These are phyloP conservation scores for Cenchrus americanus DNA, from an alignment of 176 grass and related monocot species.

Conservation along the genomic window DNA sequence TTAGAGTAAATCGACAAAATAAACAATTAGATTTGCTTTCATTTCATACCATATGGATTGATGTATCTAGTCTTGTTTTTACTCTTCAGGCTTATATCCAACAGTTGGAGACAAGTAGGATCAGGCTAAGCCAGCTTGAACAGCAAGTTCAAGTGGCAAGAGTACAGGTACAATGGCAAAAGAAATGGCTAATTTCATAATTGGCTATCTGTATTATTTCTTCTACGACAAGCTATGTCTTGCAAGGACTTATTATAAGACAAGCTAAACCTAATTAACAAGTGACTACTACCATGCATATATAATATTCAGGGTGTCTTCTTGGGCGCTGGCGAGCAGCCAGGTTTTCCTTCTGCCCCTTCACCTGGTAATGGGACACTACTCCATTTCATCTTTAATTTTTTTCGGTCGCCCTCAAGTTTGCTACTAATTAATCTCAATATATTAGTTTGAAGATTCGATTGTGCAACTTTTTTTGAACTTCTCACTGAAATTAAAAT, in stretches of 20 bases:
- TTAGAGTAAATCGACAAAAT: not conserved
- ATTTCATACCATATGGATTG: not conserved
- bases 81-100: constrained; percentile 86
- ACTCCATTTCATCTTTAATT: not conserved
- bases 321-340: constrained; percentile 41
- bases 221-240: not conserved
- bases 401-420: not conserved
- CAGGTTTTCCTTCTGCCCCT: constrained; percentile 46
- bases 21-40: not conserved
- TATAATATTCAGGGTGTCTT: constrained; percentile 52
- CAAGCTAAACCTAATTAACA: not conserved
- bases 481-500: not conserved
- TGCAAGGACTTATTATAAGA: no score
- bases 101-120: constrained; percentile 79
- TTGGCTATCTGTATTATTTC: not conserved
- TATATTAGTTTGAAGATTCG: not conserved
- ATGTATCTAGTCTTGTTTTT: not conserved
- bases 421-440: not conserved
- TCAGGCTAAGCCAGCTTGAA: constrained; percentile 71
- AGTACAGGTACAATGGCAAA: constrained; percentile 56
- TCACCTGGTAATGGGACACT: constrained; percentile 47
- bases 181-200: not conserved
- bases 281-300: not conserved
- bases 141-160: constrained; percentile 74
- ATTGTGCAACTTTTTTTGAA: not conserved